Evolutionary conservation across 768 basidiomycete genomes (phyloP), one percentile per base, ranked within the genome.

Genomic region (Pleurotus sapidus): DNA sequence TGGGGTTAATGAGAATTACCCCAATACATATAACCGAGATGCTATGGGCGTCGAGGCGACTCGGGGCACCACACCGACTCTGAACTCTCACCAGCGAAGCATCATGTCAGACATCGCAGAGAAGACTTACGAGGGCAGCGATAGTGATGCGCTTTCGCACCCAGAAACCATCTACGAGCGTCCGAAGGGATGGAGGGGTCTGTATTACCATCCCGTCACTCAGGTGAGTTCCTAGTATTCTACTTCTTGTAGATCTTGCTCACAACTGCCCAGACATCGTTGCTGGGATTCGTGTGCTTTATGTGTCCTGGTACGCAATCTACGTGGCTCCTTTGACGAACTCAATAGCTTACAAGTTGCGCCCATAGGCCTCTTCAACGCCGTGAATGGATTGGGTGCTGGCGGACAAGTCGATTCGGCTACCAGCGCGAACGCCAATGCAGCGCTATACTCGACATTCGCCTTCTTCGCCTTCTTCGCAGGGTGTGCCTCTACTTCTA

Each of bases 221-320:
- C 85, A 88, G 69, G 73, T 38, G 15, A 17, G 47, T 20, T 20
- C 9, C 23, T 20, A 15, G 71, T 4, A 25, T 49, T 59, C 42
- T 14, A 7, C 24, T 46, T 30, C 15, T 20, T 24, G 37, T n/a
- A 23, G 11, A 27, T 27, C 17, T 23, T 48, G 8, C 23, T 55
- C 38, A 48, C 24, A 34, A 14, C 23, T 30, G 9, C 48, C 11
- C 30, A 74, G 73, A 72, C 88, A 49, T 69, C 68, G 51, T 72
- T 92, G 69, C 74, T 91, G 15, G 90, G 88, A 42, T 77, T 91
- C 47, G 83, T 91, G 48, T 88, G 88, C 59, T 84, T 84, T 66
- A 82, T 84, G 83, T 76, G 80, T 63, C 78, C 78, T 60, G 79
- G 77, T 70, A 71, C 75, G 67, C 79, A 79, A 15, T 17, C 5